Percentiles rank a stretch among this genome's conserved stretches.
These are phyloP conservation scores for Cytospora piceicola DNA, from an alignment of 2,329 filamentous ascomycete species.

Conservation along the genomic window DNA sequence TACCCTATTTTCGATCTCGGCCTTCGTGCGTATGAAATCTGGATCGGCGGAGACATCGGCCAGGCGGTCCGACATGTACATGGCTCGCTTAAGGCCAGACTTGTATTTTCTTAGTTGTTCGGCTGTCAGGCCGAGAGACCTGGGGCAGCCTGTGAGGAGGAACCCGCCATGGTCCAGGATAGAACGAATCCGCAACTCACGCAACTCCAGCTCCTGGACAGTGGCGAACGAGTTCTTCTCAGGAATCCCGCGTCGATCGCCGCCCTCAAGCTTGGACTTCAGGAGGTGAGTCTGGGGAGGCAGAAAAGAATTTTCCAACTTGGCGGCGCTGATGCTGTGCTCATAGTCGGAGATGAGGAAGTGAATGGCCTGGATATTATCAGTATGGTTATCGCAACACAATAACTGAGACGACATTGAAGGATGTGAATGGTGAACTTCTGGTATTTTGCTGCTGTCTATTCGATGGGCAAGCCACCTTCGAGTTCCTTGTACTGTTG, in stretches of 20 bases:
- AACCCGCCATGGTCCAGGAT: conserved; percentile 26
- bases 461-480: neutral
- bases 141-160: conserved; percentile 16
- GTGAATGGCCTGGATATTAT: conserved; percentile 11
- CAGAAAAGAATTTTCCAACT: conserved; percentile 8
- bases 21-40: neutral
- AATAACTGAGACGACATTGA: neutral
- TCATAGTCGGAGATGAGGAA: conserved; percentile 9
- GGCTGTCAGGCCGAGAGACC: conserved; percentile 10
- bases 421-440: neutral
- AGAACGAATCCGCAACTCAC: conserved; percentile 22
- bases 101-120: conserved; percentile 22
- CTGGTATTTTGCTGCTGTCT: neutral
- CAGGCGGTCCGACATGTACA: conserved; percentile 20
- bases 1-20: neutral
- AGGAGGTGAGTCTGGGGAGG: conserved; percentile 17
- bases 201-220: conserved; percentile 24
- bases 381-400: neutral
- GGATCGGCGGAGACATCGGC: conserved; percentile 18
- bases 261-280: conserved; percentile 21
- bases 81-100: conserved; percentile 16
- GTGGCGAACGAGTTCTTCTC: conserved; percentile 20
- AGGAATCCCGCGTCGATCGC: conserved; percentile 12
- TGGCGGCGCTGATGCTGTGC: conserved; percentile 23
- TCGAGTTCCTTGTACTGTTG: neutral